A percentile compares a stretch with the other conserved stretches of the same genome.
Evolutionary conservation across 1,284 basidiomycete species (phyloP).

Genomic region (Rhodotorula sp.): DNA sequence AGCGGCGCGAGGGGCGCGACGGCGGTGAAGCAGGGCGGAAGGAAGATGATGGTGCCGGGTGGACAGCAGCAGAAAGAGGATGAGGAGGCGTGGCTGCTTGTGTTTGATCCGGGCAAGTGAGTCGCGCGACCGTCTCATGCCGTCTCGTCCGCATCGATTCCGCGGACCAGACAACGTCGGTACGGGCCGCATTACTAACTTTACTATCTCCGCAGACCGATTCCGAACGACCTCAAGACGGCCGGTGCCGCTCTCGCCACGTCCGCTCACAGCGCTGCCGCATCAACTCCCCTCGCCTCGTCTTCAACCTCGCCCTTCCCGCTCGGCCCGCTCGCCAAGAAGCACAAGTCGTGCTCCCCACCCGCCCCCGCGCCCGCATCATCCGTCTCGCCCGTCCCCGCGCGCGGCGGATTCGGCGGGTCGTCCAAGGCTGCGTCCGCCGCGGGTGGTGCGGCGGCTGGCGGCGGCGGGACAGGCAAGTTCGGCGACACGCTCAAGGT

Average conservation of each 20-base stretch:
- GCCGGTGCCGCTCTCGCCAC: neutral
- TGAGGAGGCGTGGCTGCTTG: constrained; percentile 37
- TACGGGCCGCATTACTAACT: neutral
- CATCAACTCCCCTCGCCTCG: neutral
- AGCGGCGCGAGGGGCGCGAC: neutral
- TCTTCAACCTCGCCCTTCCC: neutral
- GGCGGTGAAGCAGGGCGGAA: neutral
- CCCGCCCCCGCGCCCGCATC: neutral
- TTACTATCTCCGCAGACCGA: neutral
- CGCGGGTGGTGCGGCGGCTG: too few relatives aligned
- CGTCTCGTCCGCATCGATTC: too few relatives aligned
- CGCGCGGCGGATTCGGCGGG: constrained; percentile 3
- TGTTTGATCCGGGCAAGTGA: constrained; percentile 47
- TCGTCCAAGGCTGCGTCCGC: too few relatives aligned
- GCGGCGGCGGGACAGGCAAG: neutral
- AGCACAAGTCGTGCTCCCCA: neutral
- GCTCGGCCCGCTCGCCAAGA: neutral
- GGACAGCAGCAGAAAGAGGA: neutral
- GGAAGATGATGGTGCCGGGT: neutral
- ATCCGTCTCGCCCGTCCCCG: neutral
- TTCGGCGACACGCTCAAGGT: constrained; percentile 37
- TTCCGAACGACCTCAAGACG: constrained; percentile 3
- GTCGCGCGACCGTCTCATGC: neutral
- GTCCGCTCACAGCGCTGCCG: neutral
- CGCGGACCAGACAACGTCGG: too few relatives aligned